phyloP scores from a whole-genome alignment of 768 basidiomycete species.

The Gloeopeniophorella convolvens region DNA sequence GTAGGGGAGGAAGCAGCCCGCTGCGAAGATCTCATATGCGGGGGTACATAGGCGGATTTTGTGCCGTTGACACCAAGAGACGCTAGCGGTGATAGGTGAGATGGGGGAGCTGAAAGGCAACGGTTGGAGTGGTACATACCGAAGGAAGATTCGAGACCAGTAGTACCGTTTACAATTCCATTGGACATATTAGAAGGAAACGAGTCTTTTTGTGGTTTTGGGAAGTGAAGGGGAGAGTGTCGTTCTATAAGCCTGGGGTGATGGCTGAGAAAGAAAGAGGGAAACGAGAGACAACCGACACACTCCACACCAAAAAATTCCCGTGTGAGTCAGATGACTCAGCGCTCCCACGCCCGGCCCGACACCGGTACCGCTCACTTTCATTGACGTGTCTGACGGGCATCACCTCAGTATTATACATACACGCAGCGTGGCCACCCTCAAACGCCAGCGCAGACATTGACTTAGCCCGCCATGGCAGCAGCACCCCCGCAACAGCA shows the following conservation, averaged over 20 bases:
- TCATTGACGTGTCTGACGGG: not conserved
- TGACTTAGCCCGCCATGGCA: slow-evolving; percentile 30
- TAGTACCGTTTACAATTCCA: slow-evolving; percentile 78
- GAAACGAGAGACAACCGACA: slow-evolving; percentile 12
- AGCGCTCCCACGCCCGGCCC: slow-evolving; percentile 10
- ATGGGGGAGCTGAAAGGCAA: slow-evolving; percentile 3
- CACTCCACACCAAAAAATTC: slow-evolving; percentile 13
- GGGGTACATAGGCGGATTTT: slow-evolving; percentile 83
- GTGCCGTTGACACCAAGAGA: slow-evolving; percentile 64
- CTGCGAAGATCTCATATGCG: slow-evolving; percentile 81
- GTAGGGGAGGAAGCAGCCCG: slow-evolving; percentile 63
- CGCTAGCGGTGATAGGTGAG: slow-evolving; percentile 35
- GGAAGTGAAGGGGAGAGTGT: slow-evolving; percentile 25
- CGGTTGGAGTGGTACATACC: slow-evolving; percentile 41
- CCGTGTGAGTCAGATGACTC: slow-evolving; percentile 17
- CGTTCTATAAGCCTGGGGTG: slow-evolving; percentile 32
- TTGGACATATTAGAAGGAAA: slow-evolving; percentile 70
- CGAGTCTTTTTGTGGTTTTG: slow-evolving; percentile 11
- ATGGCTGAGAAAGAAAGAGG: slow-evolving; percentile 30
- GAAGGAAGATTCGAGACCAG: slow-evolving; percentile 70
- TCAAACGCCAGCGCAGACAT: too few relatives aligned
- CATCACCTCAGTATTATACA: not conserved
- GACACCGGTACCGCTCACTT: too few relatives aligned
- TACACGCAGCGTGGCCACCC: too few relatives aligned
- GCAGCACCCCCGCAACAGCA: slow-evolving; percentile 29